phyloP scores from a whole-genome alignment of 148 eudicot species.

The Vaccinium vitisidaea region DNA sequence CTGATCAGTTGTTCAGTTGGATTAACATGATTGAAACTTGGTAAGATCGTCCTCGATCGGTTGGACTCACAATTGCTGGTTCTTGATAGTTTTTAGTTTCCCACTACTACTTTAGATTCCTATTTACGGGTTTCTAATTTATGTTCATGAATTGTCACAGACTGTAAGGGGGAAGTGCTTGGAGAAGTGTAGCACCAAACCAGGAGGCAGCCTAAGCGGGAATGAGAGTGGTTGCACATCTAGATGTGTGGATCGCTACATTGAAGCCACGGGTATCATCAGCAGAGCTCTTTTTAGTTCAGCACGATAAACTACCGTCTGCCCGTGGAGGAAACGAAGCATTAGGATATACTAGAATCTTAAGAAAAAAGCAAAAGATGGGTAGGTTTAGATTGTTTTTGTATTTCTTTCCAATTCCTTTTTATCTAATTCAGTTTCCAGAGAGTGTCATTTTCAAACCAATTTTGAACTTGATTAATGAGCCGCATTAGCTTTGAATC shows the following conservation, averaged over 20 bases:
- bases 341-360: neutral
- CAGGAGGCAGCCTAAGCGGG: conserved; percentile 78
- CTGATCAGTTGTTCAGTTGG: neutral
- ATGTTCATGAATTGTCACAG: conserved; percentile 29
- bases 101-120: neutral
- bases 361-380: neutral
- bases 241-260: conserved; percentile 86
- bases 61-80: too few species aligned
- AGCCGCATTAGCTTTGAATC: neutral
- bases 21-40: neutral
- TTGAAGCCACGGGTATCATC: conserved; percentile 82
- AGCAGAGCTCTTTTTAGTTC: conserved; percentile 57
- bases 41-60: too few species aligned
- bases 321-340: neutral
- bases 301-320: conserved; percentile 18
- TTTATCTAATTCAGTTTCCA: neutral
- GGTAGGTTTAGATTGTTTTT: conserved; percentile 4
- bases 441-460: neutral
- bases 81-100: too few species aligned
- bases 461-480: neutral
- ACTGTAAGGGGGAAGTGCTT: conserved; percentile 84
- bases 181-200: conserved; percentile 83
- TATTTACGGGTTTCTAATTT: neutral
- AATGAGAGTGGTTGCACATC: conserved; percentile 82
- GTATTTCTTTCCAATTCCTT: neutral